phyloP scores from a whole-genome alignment of 768 basidiomycete genomes.

The Phaeolepiota aurea region DNA sequence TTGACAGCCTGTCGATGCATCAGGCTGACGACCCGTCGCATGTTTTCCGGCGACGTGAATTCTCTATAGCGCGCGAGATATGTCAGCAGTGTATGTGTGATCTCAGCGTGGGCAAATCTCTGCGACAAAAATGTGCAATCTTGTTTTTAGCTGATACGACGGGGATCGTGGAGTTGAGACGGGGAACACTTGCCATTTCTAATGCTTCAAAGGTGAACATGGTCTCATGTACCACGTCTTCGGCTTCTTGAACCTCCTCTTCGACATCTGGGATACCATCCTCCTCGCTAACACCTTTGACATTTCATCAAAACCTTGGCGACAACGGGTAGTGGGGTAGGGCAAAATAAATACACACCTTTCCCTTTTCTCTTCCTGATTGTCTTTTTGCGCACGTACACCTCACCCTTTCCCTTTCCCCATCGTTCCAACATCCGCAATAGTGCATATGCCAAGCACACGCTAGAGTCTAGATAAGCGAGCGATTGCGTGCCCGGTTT shows the following conservation, averaged over 20 bases:
- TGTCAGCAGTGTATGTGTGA: slow-evolving; percentile 74
- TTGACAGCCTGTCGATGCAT: slow-evolving; percentile 88
- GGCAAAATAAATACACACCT: slow-evolving; percentile 21
- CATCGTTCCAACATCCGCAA: slow-evolving; percentile 86
- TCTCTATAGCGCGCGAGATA: slow-evolving; percentile 84
- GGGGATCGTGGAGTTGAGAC: slow-evolving; percentile 2
- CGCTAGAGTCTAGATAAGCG: slow-evolving; percentile 80
- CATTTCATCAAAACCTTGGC: slow-evolving; percentile 5
- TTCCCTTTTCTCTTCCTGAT: slow-evolving; percentile 41
- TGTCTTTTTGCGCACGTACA: slow-evolving; percentile 69
- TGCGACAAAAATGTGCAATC: slow-evolving; percentile 20
- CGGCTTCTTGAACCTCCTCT: slow-evolving; percentile 53
- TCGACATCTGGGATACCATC: slow-evolving; percentile 64
- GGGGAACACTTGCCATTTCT: slow-evolving; percentile 56
- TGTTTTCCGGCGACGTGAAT: slow-evolving; percentile 68
- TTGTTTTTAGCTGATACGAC: slow-evolving; percentile 1
- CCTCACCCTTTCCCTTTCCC: slow-evolving; percentile 63
- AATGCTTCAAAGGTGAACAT: slow-evolving; percentile 90
- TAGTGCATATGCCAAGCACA: slow-evolving; percentile 80
- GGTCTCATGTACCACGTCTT: slow-evolving; percentile 71
- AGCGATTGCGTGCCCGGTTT: slow-evolving; percentile 72
- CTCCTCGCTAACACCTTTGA: slow-evolving; percentile 38
- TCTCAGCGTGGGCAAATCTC: slow-evolving; percentile 87
- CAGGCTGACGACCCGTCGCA: slow-evolving; percentile 85
- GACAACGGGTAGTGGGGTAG: neutral